Evolutionary conservation across 176 grass and related monocot species (phyloP).

Genomic region (Phoenix dactylifera): DNA sequence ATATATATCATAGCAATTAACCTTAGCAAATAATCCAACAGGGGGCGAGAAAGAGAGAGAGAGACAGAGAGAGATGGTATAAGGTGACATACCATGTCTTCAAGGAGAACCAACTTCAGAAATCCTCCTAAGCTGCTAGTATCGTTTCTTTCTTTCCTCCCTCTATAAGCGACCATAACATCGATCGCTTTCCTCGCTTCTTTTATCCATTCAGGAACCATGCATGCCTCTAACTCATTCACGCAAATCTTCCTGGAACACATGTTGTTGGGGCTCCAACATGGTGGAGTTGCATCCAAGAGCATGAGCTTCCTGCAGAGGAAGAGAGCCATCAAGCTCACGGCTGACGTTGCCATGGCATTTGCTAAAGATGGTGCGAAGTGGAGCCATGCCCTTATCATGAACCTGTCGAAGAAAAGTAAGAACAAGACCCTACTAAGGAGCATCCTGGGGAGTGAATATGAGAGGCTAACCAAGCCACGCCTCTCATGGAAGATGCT

Average conservation of each 20-base stretch:
- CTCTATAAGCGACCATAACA: background rate
- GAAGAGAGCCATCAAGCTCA: constrained; percentile 47
- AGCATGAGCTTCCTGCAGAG: constrained; percentile 32
- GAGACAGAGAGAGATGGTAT: no score
- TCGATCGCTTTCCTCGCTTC: background rate
- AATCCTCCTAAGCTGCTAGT: background rate
- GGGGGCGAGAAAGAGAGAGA: no score
- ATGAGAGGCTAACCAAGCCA: constrained; percentile 22
- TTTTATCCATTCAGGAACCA: constrained; percentile 7
- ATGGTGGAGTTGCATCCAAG: background rate
- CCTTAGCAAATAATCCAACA: no score
- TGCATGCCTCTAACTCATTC: constrained; percentile 36
- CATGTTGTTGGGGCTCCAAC: constrained; percentile 38
- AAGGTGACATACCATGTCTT: no score
- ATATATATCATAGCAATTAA: no score
- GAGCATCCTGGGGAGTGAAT: constrained; percentile 18
- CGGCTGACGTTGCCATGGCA: constrained; percentile 48
- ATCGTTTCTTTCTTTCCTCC: background rate
- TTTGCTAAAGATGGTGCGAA: constrained; percentile 17
- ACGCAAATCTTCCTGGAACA: constrained; percentile 42
- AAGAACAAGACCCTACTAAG: constrained; percentile 12
- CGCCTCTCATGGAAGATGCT: constrained; percentile 11
- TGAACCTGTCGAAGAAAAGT: constrained; percentile 9
- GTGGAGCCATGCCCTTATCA: constrained; percentile 7
- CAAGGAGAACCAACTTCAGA: no score